Evolutionary conservation across 768 basidiomycete species (phyloP), one percentile per base, ranked within the genome.

Genomic region (Scleroderma citrinum): DNA sequence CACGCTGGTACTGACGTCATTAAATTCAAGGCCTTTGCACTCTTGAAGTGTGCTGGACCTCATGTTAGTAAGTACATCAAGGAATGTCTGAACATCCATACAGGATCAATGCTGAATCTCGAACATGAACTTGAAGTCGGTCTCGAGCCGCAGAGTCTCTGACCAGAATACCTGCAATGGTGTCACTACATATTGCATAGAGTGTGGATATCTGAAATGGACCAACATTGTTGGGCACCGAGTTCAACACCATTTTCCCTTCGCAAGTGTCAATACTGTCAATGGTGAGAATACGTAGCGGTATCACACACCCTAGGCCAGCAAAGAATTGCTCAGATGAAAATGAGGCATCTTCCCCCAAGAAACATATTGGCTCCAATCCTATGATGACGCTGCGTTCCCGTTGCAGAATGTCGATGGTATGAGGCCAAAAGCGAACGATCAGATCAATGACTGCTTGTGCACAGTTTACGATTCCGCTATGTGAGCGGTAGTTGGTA

Each of bases 381-480:
- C 81, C 82, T 13, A 73, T 70, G 0, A 79, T 71, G 8, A 79
- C 61, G 0, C 81, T 83, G 23, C 65, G 63, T 60, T 88, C 86
- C 2, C 67, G 72, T 10, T 68, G 67, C 13, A 87, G 72, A 2
- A 54, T 55, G 58, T 88, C 86, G 21, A 88, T 84, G 0, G 82
- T 68, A 53, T 81, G 62, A 0, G 81, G 80, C 81, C 83, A 87
- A 48, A 82, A 82, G 8, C 55, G 57, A n/a, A 66, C 73, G 16
- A 46, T 46, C 23, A 44, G 26, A 17, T 43, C 12, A 16, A 46
- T 14, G 44, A 45, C 44, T 32, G 76, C 75, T 50, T 78, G 75
- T 3, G 83, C 83, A 56, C 79, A 82, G 46, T 80, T 70, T 26
- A 85, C 78, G 43, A 86, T 85, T 4, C 84, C 84, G 1, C 74